Conservation (phyloP, 106 monocot genomes). For the Agapanthus africanus region DNA sequence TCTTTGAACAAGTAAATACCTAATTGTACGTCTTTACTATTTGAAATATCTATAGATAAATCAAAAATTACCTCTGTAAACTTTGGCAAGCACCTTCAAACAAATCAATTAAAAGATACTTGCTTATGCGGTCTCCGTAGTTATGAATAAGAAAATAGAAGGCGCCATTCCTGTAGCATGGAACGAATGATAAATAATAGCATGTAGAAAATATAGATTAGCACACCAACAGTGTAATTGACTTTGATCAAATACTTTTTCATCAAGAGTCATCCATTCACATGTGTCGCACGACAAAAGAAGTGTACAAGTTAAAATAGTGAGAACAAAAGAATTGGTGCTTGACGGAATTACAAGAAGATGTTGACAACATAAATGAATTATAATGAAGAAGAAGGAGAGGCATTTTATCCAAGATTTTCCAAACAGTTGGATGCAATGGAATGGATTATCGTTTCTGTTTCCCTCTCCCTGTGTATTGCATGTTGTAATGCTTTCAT, state of each 20-base stretch:
- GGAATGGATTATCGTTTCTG: too few species aligned
- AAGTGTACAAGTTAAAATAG: background rate
- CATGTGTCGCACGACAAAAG: background rate
- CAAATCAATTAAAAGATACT: conserved; percentile 49
- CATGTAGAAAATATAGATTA: background rate
- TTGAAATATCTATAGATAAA: background rate
- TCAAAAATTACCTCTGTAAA: conserved; percentile 53
- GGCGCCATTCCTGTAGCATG: conserved; percentile 49
- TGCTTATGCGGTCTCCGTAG: conserved; percentile 50
- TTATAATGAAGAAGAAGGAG: too few species aligned
- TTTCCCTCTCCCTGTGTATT: too few species aligned
- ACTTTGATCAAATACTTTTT: too few species aligned
- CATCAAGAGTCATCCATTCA: background rate
- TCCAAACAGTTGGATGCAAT: too few species aligned
- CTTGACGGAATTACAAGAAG: too few species aligned
- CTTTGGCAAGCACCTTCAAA: conserved; percentile 54
- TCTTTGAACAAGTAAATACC: background rate
- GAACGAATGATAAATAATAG: conserved; percentile 7
- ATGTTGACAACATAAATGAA: too few species aligned
- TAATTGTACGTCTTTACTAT: background rate
- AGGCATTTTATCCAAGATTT: too few species aligned
- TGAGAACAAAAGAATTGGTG: background rate
- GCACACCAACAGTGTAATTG: too few species aligned
- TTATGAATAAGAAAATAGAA: conserved; percentile 62
- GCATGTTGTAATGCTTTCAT: too few species aligned